Percentiles rank a stretch among this genome's conserved stretches.
These are phyloP conservation scores for Zygoascus tannicola DNA, from an alignment of 805 yeast species.

Conservation along the genomic window DNA sequence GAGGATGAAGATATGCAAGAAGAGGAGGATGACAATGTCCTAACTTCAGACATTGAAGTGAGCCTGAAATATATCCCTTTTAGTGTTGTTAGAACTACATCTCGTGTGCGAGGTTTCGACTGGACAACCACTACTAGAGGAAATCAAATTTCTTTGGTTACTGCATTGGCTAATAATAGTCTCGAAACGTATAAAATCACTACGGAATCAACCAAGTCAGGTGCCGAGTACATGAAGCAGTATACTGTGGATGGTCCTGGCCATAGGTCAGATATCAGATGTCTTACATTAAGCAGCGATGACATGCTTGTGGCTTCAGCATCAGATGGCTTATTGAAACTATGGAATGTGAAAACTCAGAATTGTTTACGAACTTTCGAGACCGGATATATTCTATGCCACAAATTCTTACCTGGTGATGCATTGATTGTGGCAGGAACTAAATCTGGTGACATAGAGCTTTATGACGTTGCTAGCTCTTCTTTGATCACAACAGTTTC, in stretches of 20 bases:
- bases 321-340: conserved; percentile 77
- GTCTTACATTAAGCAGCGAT: conserved; percentile 75
- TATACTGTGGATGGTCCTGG: conserved; percentile 68
- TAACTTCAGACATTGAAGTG: conserved; percentile 6
- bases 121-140: conserved; percentile 42
- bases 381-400: conserved; percentile 76
- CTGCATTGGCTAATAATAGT: conserved; percentile 64
- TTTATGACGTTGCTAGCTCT: conserved; percentile 81
- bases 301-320: conserved; percentile 77
- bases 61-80: conserved; percentile 50
- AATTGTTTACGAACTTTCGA: conserved; percentile 80
- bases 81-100: conserved; percentile 52
- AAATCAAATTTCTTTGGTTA: conserved; percentile 45
- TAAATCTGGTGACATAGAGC: conserved; percentile 72
- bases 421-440: conserved; percentile 79
- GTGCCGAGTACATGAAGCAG: conserved; percentile 28
- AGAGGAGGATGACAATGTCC: neutral
- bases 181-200: conserved; percentile 57
- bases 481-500: conserved; percentile 55
- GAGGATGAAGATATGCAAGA: conserved; percentile 42
- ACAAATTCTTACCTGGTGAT: conserved; percentile 86
- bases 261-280: conserved; percentile 81
- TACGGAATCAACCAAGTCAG: conserved; percentile 29
- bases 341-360: conserved; percentile 72
- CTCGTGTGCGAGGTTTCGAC: conserved; percentile 55